Evolutionary conservation across 495 filamentous ascomycete genomes (phyloP).

Genomic region (Neurospora africana): DNA sequence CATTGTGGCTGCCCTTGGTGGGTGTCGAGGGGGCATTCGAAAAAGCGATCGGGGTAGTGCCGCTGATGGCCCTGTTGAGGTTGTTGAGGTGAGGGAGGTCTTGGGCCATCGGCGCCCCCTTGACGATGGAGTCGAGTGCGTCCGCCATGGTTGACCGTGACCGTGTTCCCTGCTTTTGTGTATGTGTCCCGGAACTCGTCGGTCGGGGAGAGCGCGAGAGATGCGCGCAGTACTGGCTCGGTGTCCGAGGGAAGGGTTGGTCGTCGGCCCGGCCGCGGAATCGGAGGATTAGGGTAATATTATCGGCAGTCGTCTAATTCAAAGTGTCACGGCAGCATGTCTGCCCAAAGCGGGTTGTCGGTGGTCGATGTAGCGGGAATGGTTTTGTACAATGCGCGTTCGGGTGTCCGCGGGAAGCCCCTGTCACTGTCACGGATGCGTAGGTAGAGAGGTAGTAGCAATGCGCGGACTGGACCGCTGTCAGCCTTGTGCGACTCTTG

Average conservation of each 20-base stretch:
- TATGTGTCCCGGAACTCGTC: neutral
- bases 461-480: neutral
- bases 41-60: conserved; percentile 28
- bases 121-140: conserved; percentile 77
- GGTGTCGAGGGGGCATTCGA: conserved; percentile 24
- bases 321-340: neutral
- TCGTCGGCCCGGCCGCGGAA: neutral
- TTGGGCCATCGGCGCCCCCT: conserved; percentile 50
- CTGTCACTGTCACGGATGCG: neutral
- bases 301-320: neutral
- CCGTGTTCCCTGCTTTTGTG: conserved; percentile 3
- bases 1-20: conserved; percentile 20
- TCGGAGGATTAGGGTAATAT: neutral
- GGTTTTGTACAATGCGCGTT: neutral
- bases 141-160: conserved; percentile 33
- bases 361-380: neutral
- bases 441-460: neutral
- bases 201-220: neutral
- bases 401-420: neutral
- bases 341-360: neutral
- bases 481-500: neutral
- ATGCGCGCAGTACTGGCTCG: neutral
- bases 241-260: neutral
- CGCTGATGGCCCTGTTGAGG: conserved; percentile 15
- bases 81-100: conserved; percentile 23